Conservation (phyloP, 164 flowering plant genomes). For the Liquidambar formosana region DNA sequence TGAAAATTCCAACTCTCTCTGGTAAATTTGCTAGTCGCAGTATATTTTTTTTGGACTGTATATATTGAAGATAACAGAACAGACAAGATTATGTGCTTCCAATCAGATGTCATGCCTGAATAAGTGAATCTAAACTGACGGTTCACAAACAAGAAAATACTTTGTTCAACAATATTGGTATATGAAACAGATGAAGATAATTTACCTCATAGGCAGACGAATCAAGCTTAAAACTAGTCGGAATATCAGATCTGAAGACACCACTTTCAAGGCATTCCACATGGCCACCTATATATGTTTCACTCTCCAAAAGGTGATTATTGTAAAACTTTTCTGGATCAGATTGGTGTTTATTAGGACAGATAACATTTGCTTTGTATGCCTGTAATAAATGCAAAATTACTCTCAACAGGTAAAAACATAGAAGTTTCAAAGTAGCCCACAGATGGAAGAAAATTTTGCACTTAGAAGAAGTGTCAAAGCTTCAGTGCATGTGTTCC, state of each 20-base stretch:
- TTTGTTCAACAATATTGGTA: background rate
- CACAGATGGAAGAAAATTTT: background rate
- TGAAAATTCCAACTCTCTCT: no score
- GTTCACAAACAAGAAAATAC: background rate
- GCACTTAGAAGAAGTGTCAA: background rate
- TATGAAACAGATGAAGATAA: conserved; percentile 8
- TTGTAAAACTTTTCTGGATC: conserved; percentile 87
- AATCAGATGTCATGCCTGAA: background rate
- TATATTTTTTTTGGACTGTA: background rate
- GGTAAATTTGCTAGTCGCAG: no score
- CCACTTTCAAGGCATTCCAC: conserved; percentile 99
- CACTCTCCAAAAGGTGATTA: conserved; percentile 89
- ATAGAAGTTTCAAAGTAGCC: background rate
- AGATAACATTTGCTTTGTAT: conserved; percentile 88
- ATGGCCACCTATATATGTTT: conserved; percentile 99
- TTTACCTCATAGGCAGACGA: conserved; percentile 86
- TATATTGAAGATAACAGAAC: background rate
- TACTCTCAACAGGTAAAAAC: background rate
- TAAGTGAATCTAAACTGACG: background rate
- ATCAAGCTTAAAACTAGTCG: conserved; percentile 88
- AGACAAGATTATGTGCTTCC: background rate
- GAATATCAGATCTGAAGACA: conserved; percentile 97
- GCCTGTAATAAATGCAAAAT: conserved; percentile 54
- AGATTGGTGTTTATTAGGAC: conserved; percentile 96
- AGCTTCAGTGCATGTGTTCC: background rate